Conservation (phyloP, 352 stramenopile genomes). For the Pythium coloratum region DNA sequence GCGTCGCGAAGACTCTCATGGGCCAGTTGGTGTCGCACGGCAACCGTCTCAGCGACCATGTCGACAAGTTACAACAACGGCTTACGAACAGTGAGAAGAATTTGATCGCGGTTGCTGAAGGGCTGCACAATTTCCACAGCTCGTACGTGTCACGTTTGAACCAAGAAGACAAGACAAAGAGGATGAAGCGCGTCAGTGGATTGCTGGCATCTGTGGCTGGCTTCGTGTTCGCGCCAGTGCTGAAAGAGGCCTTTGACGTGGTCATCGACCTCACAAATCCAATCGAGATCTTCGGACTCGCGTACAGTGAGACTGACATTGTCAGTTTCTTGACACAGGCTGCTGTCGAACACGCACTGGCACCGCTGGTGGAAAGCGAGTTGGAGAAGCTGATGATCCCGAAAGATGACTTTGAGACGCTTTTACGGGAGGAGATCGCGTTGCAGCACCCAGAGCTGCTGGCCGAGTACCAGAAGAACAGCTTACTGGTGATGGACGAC, state of each 20-base stretch:
- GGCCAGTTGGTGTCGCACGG: background rate
- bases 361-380: slow-evolving; percentile 2
- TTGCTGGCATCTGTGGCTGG: slow-evolving; percentile 4
- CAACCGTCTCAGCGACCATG: background rate
- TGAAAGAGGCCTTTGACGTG: slow-evolving; percentile 31
- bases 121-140: background rate
- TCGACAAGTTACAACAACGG: background rate
- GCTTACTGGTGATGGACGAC: background rate
- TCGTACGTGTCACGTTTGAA: slow-evolving; percentile 5
- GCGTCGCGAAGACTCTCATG: background rate
- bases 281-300: slow-evolving; percentile 23
- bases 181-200: background rate
- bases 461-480: slow-evolving; percentile 5
- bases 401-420: slow-evolving; percentile 25
- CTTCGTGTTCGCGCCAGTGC: slow-evolving; percentile 27
- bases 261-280: slow-evolving; percentile 32
- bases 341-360: background rate
- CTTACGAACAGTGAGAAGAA: slow-evolving; percentile 8
- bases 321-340: slow-evolving; percentile 12
- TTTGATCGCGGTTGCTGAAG: background rate
- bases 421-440: slow-evolving; percentile 21
- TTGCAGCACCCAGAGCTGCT: slow-evolving; percentile 21
- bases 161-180: background rate
- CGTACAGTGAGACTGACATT: slow-evolving; percentile 15
- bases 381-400: slow-evolving; percentile 15